Evolutionary conservation across 2,329 filamentous ascomycete genomes (phyloP), one percentile per base, ranked within the genome.

Genomic region (Fusarium pseudocircinatum): DNA sequence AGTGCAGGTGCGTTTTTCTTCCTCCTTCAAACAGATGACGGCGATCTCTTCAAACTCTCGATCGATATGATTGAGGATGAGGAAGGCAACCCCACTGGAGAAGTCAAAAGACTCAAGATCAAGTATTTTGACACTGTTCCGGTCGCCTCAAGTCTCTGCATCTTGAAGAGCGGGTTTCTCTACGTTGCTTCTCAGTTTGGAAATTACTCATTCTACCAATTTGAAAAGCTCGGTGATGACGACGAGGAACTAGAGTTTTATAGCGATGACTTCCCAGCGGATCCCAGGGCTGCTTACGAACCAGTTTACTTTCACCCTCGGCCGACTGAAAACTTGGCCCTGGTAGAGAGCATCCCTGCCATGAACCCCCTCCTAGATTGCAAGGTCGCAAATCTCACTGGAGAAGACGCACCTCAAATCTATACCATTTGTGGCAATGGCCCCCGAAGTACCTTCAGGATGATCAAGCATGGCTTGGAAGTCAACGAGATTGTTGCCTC

Each of bases 41-140:
- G 96, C n/a, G 97, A 99, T 81, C 86, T 99, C 12, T 98, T 99
- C 88, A 98, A 98, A 81, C 89, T 98, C 56, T 98, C 93, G 1
- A 91, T 99, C 68, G 95, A 98, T 73, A 96, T 98, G 91, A 88
- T 91, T 15, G 92, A 95, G 75, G 94, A 97, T 76, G 89, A 92
- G 2, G 89, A 93, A 52, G 94, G 93, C 18, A 91, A 94, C 67
- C 86, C 92, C 2, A 96, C 93, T 2, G 93, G 93, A 36, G 94
- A 96, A 79, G 95, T 98, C 4, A 90, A 89, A 77, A 88, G 91
- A 66, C 85, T 99, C 65, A 96, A 94, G 81, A 94, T 99, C 83
- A 98, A 98, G 81, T 99, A 98, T 82, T 99, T 98, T 77, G 96
- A 99, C 78, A 99, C 96, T 0, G 93, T 98, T 7, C 96, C 97